Evolutionary conservation across 129 eudicot genomes (phyloP).

Genomic region (Glebionis coronaria): DNA sequence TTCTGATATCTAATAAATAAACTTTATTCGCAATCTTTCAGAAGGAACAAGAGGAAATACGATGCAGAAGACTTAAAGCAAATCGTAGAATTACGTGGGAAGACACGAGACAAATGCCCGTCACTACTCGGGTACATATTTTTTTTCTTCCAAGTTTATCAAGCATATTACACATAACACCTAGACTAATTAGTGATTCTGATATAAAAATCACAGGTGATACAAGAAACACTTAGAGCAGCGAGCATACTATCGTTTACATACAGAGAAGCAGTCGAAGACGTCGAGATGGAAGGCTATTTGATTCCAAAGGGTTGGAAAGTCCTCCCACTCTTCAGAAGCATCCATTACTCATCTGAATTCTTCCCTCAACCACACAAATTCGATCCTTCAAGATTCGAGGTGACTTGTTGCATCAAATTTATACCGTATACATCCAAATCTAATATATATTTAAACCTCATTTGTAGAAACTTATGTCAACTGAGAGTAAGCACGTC

Average conservation of each 20-base stretch:
- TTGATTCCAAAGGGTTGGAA: slow-evolving; percentile 96
- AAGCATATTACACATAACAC: too few relatives aligned
- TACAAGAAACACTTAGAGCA: slow-evolving; percentile 77
- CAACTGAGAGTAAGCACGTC: too few relatives aligned
- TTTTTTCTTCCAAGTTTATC: neutral
- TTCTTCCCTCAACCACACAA: slow-evolving; percentile 75
- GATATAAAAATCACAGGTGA: slow-evolving; percentile 36
- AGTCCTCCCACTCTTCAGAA: slow-evolving; percentile 85
- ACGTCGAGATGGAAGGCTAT: slow-evolving; percentile 83
- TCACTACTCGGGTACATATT: slow-evolving; percentile 54
- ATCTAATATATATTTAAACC: neutral
- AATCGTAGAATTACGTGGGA: slow-evolving; percentile 71
- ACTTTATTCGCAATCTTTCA: slow-evolving; percentile 26
- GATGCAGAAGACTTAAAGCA: slow-evolving; percentile 30
- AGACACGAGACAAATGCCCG: slow-evolving; percentile 63
- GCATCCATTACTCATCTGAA: slow-evolving; percentile 69
- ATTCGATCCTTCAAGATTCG: slow-evolving; percentile 93
- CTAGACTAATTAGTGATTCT: neutral
- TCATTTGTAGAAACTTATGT: too few relatives aligned
- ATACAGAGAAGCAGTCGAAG: slow-evolving; percentile 85
- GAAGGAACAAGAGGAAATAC: slow-evolving; percentile 76
- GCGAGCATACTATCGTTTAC: slow-evolving; percentile 85
- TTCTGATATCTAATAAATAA: too few relatives aligned
- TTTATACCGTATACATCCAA: neutral
- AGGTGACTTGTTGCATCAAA: slow-evolving; percentile 40